Percentiles rank a stretch among this genome's conserved stretches.
Conservation (phyloP, 108 stramenopile species). For the Skeletonema tropicum region DNA sequence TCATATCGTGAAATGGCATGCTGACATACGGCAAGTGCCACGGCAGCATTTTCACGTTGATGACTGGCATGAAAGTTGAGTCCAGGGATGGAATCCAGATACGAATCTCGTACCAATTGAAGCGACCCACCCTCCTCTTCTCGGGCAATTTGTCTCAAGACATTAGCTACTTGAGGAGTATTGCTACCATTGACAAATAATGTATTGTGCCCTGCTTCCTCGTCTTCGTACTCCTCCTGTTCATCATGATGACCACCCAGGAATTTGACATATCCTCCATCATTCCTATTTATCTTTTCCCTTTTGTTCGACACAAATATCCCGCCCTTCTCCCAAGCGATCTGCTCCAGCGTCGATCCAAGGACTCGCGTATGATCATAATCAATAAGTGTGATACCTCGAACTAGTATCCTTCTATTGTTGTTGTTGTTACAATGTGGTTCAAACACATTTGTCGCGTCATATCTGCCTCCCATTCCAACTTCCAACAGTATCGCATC, state of each 20-base stretch:
- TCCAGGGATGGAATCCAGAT: constrained; percentile 14
- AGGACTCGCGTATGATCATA: constrained; percentile 90
- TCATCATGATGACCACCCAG: not conserved
- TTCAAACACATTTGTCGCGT: constrained; percentile 92
- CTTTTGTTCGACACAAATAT: constrained; percentile 73
- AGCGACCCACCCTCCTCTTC: not conserved
- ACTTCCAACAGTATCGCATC: constrained; percentile 92
- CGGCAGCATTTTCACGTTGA: constrained; percentile 76
- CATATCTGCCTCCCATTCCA: constrained; percentile 95
- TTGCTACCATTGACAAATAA: constrained; percentile 5
- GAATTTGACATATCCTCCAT: constrained; percentile 44
- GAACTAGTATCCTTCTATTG: constrained; percentile 17
- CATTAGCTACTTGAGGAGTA: not conserved
- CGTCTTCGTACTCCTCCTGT: not conserved
- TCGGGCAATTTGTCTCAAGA: not conserved
- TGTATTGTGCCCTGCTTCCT: constrained; percentile 26
- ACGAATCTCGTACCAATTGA: constrained; percentile 16
- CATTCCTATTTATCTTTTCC: constrained; percentile 16
- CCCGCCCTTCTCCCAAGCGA: constrained; percentile 96
- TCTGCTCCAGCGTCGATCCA: constrained; percentile 82
- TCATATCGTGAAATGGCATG: constrained; percentile 12
- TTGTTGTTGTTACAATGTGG: constrained; percentile 4
- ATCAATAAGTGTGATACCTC: constrained; percentile 80
- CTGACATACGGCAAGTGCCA: constrained; percentile 69
- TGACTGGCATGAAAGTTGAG: constrained; percentile 67